A percentile compares a stretch with the other conserved stretches of the same genome.
These are phyloP conservation scores for Fraxinus baroniana DNA, from an alignment of 305 asterid genomes.

Conservation along the genomic window DNA sequence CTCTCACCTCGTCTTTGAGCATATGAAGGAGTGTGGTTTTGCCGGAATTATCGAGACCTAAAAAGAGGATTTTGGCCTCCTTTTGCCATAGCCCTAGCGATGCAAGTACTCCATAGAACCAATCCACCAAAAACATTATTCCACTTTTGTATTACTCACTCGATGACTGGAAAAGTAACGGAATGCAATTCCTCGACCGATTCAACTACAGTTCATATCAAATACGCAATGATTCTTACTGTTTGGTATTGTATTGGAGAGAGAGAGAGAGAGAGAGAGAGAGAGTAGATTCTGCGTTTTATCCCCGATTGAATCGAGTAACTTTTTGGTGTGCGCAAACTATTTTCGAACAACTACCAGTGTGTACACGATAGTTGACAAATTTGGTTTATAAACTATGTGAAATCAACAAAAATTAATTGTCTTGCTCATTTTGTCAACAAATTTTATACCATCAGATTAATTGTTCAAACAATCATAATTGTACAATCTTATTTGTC, in stretches of 20 bases:
- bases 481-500: too few species aligned
- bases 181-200: conserved; percentile 41
- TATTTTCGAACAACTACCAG: background rate
- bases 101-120: conserved; percentile 75
- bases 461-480: too few species aligned
- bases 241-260: background rate
- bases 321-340: background rate
- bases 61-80: conserved; percentile 74
- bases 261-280: background rate
- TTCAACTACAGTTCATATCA: conserved; percentile 19
- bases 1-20: conserved; percentile 82
- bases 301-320: background rate
- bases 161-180: conserved; percentile 6
- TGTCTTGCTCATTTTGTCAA: too few species aligned
- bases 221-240: background rate
- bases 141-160: too few species aligned
- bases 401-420: too few species aligned
- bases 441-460: too few species aligned
- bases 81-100: conserved; percentile 78
- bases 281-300: background rate
- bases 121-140: conserved; percentile 77
- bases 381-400: too few species aligned
- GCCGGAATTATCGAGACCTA: conserved; percentile 82
- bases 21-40: conserved; percentile 80
- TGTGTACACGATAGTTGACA: too few species aligned